A percentile compares a stretch with the other conserved stretches of the same genome.
Evolutionary conservation across 2,329 filamentous ascomycete genomes (phyloP).

Genomic region (Blumeria graminis): DNA sequence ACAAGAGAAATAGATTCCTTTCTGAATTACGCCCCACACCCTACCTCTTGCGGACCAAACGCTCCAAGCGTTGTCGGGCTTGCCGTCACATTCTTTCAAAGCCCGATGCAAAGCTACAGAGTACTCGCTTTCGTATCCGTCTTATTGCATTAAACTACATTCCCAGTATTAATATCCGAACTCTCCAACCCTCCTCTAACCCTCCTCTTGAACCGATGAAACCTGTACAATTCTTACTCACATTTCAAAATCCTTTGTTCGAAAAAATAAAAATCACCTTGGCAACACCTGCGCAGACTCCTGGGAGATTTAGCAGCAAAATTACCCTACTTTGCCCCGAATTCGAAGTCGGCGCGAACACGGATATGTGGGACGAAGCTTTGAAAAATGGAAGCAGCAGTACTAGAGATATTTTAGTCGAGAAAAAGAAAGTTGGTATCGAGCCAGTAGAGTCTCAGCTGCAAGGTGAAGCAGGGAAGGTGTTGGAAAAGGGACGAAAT

Average conservation of each 20-base stretch:
- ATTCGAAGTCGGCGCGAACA: constrained; percentile 85
- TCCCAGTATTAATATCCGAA: constrained; percentile 52
- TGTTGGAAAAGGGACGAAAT: constrained; percentile 86
- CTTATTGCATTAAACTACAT: constrained; percentile 76
- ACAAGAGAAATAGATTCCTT: constrained; percentile 30
- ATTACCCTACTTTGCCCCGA: constrained; percentile 87
- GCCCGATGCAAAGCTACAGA: constrained; percentile 73
- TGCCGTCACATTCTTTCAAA: constrained; percentile 92
- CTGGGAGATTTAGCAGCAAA: constrained; percentile 49
- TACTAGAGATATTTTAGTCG: constrained; percentile 17
- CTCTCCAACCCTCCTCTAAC: constrained; percentile 21
- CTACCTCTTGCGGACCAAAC: constrained; percentile 67
- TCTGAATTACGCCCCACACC: constrained; percentile 61
- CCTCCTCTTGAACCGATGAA: constrained; percentile 17
- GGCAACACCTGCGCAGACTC: constrained; percentile 58
- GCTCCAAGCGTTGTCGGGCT: constrained; percentile 74
- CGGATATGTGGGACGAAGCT: constrained; percentile 83
- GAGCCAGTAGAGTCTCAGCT: constrained; percentile 18
- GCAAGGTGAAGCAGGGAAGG: constrained; percentile 66
- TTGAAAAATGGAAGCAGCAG: constrained; percentile 20
- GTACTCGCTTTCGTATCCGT: constrained; percentile 77
- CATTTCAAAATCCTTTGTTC: constrained; percentile 83
- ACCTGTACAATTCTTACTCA: constrained; percentile 61
- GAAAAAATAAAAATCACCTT: constrained; percentile 71
- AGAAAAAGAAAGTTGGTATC: constrained; percentile 16